These are phyloP conservation scores for Leucocoprinus leucothites DNA, from an alignment of 768 basidiomycete genomes.

Conservation along the genomic window DNA sequence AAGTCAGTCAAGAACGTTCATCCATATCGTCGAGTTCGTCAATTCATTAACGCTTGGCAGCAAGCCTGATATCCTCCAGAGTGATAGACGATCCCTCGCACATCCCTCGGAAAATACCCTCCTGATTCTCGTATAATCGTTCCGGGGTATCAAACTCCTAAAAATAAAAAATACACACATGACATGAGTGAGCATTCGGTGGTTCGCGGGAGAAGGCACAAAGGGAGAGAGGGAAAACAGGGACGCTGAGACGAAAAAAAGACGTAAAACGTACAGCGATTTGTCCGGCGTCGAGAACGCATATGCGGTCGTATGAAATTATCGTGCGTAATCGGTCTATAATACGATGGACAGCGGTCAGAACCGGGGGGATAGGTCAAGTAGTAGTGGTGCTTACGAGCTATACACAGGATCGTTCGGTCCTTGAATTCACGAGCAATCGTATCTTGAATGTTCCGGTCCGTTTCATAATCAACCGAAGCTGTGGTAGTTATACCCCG, in stretches of 20 bases:
- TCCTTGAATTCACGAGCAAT: conserved; percentile 82
- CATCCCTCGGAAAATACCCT: conserved; percentile 83
- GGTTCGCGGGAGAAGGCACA: too few relatives aligned
- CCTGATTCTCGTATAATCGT: conserved; percentile 50
- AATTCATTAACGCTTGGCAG: conserved; percentile 14
- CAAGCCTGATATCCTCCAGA: conserved; percentile 60
- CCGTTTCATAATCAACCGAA: conserved; percentile 89
- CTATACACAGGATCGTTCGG: conserved; percentile 84
- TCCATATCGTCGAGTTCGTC: too few relatives aligned
- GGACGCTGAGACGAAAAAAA: background rate
- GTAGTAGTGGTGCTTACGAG: conserved; percentile 74
- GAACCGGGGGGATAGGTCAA: too few relatives aligned
- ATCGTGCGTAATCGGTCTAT: conserved; percentile 84
- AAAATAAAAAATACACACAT: conserved; percentile 8
- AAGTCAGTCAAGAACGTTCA: background rate
- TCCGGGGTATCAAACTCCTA: conserved; percentile 83
- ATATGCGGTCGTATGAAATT: conserved; percentile 83
- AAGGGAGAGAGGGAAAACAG: too few relatives aligned
- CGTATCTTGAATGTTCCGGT: conserved; percentile 87
- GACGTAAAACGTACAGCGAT: conserved; percentile 54
- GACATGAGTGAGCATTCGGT: too few relatives aligned
- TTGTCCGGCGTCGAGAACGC: conserved; percentile 79
- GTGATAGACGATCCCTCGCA: conserved; percentile 80
- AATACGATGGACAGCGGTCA: conserved; percentile 1
- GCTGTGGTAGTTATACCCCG: too few relatives aligned